Evolutionary conservation across 306 rosid species (phyloP), one percentile per base, ranked within the genome.

Genomic region (Gleditsia sinensis): DNA sequence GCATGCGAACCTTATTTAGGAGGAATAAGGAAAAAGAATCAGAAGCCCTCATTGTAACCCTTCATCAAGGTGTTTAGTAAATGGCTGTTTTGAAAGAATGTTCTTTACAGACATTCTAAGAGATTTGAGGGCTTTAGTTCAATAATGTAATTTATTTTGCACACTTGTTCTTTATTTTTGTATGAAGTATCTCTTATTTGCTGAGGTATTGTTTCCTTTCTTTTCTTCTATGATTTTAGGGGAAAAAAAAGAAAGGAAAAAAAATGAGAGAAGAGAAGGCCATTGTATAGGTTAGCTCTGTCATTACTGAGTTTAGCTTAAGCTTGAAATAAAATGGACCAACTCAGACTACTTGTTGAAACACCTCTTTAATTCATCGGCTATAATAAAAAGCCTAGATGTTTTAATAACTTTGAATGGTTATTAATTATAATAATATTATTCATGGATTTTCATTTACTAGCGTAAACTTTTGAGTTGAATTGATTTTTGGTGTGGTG

Each of bases 21-120:
- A 33, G 67, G 14, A 11, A 37, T 21, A 75, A 51, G 33, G 60
- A 54, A 53, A 34, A 13, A 50, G 46, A 54, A 48, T 32, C 23
- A n/a, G 30, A 10, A 24, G 37, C 53, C 57, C 36, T 53, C 10
- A 27, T 36, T 49, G 28, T 49, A 69, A 46, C 43, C 40, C 36
- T 55, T 40, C 10, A 40, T 58, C 32, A 70, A 70, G 43, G 25
- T 55, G 19, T 27, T 42, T 64, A 56, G 34, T 37, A 9, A 65
- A 12, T 73, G 25, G 66, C 58, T 58, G 11, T 67, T 69, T 77
- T 55, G 56, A 27, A 48, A 71, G 56, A 30, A 14, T 60, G 49
- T 46, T 43, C 53, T 58, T 66, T 59, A 40, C 62, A 9, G 71
- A 57, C 57, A 74, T 39, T 71, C 45, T 21, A 58, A 30, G 39